Base-by-base conservation (phyloP, 257 asterid genomes). In the Capsicum rhomboideum region DNA sequence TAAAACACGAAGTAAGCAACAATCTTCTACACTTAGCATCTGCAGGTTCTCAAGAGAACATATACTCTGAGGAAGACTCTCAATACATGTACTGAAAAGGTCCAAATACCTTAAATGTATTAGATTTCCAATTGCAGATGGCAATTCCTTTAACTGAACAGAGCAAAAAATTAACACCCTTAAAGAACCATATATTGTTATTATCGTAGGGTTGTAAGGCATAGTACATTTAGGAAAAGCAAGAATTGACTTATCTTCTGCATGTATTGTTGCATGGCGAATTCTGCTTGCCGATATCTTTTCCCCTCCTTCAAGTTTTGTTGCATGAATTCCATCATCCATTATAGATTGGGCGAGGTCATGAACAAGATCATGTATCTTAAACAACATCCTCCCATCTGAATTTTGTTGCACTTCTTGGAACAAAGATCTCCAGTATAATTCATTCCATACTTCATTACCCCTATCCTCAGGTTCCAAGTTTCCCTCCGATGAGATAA, bases 281-380 rank as follows among this genome's bases (percentile, higher is more conserved):
- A 86, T 78, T 55, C 56, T 69, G 2, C 29, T 69, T 6, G 10
- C 16, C 17, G 29, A 69, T 20, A 34, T 69, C 28, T 11, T 23
- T 67, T 3, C 12, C n/a, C 78, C 20, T 10, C 31, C 46, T 42
- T 55, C 82, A 2, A 26, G 31, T 21, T 31, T 80, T 44, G 75
- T 10, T 58, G 66, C 79, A 6, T 86, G 85, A 83, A 81, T 58
- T 54, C 66, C 80, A 8, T 61, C 83, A 56, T 81, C 82, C 87
- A 80, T 72, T 55, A 88, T 31, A 53, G 89, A 86, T n/a, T 71
- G 82, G 37, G 91, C 91, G 11, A 88, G 87, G 87, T 88, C 91
- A 31, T 86, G 90, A 34, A 88, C 84, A 14, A 86, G 89, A 67
- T 84, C 91, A 6, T 88, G 91, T 88, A 89, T 85, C 40, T 28